Conservation (phyloP, 2,329 filamentous ascomycete species). For the Dissoconium aciculare region DNA sequence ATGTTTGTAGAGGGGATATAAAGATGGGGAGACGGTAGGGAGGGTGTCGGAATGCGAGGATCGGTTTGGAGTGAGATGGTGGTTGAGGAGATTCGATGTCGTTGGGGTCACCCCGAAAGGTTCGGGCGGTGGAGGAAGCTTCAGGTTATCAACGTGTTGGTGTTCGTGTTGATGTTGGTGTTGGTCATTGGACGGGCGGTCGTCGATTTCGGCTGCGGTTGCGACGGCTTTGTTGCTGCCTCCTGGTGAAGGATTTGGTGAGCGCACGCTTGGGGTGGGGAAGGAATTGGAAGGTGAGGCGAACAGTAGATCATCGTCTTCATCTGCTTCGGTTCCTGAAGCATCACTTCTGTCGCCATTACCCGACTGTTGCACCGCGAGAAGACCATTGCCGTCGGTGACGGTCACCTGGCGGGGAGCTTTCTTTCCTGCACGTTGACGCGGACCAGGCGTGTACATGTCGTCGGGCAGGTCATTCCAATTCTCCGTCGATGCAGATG, state of each 20-base stretch:
- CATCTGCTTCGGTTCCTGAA: constrained; percentile 7
- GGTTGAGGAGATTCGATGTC: constrained; percentile 30
- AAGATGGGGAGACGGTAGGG: constrained; percentile 32
- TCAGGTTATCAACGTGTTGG: too few relatives aligned
- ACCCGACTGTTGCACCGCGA: too few relatives aligned
- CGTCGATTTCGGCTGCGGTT: background rate
- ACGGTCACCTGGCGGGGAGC: background rate
- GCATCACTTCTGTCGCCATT: constrained; percentile 6
- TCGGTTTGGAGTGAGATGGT: too few relatives aligned
- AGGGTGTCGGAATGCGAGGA: too few relatives aligned
- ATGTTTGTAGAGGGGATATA: constrained; percentile 65
- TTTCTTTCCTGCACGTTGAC: constrained; percentile 7
- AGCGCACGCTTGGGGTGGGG: constrained; percentile 6
- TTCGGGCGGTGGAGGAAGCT: too few relatives aligned
- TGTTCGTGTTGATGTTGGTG: too few relatives aligned
- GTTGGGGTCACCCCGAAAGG: constrained; percentile 33
- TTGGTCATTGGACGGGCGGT: background rate
- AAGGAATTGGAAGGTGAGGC: constrained; percentile 13
- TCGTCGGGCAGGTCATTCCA: constrained; percentile 25
- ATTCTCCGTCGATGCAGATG: constrained; percentile 14
- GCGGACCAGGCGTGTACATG: constrained; percentile 15
- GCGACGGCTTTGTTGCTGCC: constrained; percentile 6
- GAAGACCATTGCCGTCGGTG: background rate
- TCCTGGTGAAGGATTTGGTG: constrained; percentile 8
- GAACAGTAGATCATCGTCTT: constrained; percentile 20